phyloP scores from a whole-genome alignment of 2,329 filamentous ascomycete species.

The Zopfia rhizophila region DNA sequence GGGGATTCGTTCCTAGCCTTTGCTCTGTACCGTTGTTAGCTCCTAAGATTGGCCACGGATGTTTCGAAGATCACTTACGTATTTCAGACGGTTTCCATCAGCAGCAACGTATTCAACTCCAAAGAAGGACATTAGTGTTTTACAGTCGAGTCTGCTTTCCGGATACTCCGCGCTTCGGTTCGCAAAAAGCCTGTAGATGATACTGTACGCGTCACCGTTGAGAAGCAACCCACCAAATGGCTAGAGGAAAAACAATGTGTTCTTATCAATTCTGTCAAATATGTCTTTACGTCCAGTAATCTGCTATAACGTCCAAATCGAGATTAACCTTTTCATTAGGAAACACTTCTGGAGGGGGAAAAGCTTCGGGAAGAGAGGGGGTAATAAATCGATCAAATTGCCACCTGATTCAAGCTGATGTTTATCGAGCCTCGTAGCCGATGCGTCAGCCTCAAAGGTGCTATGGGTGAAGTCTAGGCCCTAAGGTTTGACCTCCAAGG shows the following conservation, averaged over 20 bases:
- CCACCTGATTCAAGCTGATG: slow-evolving; percentile 10
- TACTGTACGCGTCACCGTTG: slow-evolving; percentile 9
- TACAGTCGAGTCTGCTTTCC: slow-evolving; percentile 13
- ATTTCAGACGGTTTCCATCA: not conserved
- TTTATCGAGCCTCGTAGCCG: slow-evolving; percentile 17
- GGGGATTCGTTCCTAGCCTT: slow-evolving; percentile 24
- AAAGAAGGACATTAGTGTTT: slow-evolving; percentile 22
- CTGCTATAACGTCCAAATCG: slow-evolving; percentile 13
- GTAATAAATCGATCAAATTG: slow-evolving; percentile 11
- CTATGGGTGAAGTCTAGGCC: slow-evolving; percentile 17
- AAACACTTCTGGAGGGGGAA: slow-evolving; percentile 11
- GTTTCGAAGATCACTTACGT: not conserved
- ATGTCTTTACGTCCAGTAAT: slow-evolving; percentile 17
- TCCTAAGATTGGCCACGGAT: not conserved
- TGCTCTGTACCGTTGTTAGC: slow-evolving; percentile 5
- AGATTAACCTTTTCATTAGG: slow-evolving; percentile 12
- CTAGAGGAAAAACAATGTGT: slow-evolving; percentile 18
- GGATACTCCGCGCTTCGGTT: slow-evolving; percentile 20
- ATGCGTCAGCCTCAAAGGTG: slow-evolving; percentile 17
- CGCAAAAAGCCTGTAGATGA: slow-evolving; percentile 12
- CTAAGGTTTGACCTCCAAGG: slow-evolving; percentile 11
- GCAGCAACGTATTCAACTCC: slow-evolving; percentile 8
- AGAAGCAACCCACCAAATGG: slow-evolving; percentile 17
- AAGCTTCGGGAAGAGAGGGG: slow-evolving; percentile 10
- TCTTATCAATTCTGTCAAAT: slow-evolving; percentile 15